Conservation (phyloP, 352 stramenopile genomes). For the Aphanomyces cochlioides region DNA sequence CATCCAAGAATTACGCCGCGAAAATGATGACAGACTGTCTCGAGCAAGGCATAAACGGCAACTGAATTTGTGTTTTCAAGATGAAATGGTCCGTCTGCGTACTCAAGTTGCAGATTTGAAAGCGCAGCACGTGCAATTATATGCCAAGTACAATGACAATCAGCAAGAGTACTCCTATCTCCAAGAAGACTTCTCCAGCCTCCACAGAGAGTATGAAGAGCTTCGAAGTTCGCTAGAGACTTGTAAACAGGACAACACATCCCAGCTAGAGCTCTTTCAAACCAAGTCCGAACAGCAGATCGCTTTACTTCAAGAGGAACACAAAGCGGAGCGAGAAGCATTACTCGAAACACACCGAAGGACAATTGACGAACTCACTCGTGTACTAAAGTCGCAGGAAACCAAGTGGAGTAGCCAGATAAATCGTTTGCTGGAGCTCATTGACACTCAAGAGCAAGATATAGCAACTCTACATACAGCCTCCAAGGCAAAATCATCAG, state of each 20-base stretch:
- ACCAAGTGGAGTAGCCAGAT: conserved; percentile 2
- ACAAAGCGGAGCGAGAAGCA: not conserved
- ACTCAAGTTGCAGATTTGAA: not conserved
- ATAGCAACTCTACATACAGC: conserved; percentile 5
- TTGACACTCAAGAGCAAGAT: conserved; percentile 2
- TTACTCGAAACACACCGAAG: not conserved
- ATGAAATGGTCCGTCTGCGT: conserved; percentile 3
- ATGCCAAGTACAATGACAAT: not conserved
- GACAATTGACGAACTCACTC: conserved; percentile 7
- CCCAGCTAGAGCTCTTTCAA: no score
- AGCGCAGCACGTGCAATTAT: not conserved
- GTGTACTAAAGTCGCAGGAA: conserved; percentile 9
- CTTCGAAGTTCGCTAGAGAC: not conserved
- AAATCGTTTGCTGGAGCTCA: not conserved
- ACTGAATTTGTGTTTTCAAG: not conserved
- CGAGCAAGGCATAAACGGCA: not conserved
- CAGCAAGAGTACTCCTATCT: not conserved
- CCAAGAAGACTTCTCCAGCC: not conserved
- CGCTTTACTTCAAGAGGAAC: not conserved
- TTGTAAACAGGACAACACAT: no score
- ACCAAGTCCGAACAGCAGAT: not conserved
- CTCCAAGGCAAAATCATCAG: not conserved
- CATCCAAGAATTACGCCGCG: not conserved
- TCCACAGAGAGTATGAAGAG: not conserved
- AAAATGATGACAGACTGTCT: not conserved